phyloP scores from a whole-genome alignment of 2,329 filamentous ascomycete species.

The Fusarium udum region DNA sequence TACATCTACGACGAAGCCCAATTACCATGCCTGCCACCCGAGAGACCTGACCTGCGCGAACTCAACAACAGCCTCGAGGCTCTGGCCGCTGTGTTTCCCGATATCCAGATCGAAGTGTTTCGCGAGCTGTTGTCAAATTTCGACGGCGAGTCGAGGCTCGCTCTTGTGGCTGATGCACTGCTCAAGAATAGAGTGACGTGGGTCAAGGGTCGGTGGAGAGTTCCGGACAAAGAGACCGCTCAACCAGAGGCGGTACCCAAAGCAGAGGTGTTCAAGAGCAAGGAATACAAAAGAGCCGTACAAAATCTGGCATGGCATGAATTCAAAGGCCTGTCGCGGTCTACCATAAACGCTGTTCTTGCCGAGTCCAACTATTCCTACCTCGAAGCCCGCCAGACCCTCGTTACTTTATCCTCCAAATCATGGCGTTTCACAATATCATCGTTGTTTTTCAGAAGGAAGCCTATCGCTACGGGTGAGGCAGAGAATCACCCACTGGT shows the following conservation, averaged over 20 bases:
- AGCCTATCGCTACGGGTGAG: constrained; percentile 62
- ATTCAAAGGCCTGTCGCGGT: constrained; percentile 77
- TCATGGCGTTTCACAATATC: constrained; percentile 82
- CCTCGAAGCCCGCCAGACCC: constrained; percentile 73
- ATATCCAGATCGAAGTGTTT: constrained; percentile 84
- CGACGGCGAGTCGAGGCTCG: constrained; percentile 78
- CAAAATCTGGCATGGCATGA: constrained; percentile 75
- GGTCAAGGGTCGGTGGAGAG: constrained; percentile 74
- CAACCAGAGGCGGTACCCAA: constrained; percentile 56
- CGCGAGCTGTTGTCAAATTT: constrained; percentile 81
- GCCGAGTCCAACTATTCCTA: constrained; percentile 86
- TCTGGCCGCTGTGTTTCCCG: constrained; percentile 78
- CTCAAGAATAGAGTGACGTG: constrained; percentile 76
- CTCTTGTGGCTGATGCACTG: constrained; percentile 79
- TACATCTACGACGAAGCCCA: constrained; percentile 68
- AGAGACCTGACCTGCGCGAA: constrained; percentile 71
- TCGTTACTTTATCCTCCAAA: constrained; percentile 74
- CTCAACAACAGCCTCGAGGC: constrained; percentile 76
- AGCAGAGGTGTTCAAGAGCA: constrained; percentile 73
- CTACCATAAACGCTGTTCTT: constrained; percentile 79
- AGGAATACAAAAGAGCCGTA: constrained; percentile 74
- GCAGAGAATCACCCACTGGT: constrained; percentile 71
- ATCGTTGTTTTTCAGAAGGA: constrained; percentile 74
- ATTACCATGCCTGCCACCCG: constrained; percentile 57
- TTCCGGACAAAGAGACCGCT: constrained; percentile 50